Evolutionary conservation across 371 early-diverging fungal genomes (phyloP).

Genomic region (Mucor indicus): DNA sequence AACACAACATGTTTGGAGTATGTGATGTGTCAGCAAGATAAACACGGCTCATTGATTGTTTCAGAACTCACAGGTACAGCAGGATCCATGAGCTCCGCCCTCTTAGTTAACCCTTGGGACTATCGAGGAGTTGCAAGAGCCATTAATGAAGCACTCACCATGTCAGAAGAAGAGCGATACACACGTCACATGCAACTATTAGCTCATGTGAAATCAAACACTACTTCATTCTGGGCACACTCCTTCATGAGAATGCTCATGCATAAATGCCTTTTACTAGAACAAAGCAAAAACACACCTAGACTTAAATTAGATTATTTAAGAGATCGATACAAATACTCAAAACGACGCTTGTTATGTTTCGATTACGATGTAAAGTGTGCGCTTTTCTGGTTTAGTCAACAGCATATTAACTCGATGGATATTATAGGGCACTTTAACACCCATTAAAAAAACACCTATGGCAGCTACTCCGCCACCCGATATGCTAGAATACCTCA

Average conservation of each 20-base stretch:
- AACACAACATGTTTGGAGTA: constrained; percentile 98
- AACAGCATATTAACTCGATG: background rate
- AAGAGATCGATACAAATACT: constrained; percentile 40
- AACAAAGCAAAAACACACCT: constrained; percentile 69
- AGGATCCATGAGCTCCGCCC: constrained; percentile 84
- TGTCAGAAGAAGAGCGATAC: constrained; percentile 78
- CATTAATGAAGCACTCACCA: constrained; percentile 85
- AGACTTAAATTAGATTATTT: constrained; percentile 51
- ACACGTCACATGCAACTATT: constrained; percentile 81
- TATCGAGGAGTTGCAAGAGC: constrained; percentile 90
- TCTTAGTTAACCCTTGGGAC: constrained; percentile 98
- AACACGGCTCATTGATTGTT: constrained; percentile 88
- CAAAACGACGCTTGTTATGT: constrained; percentile 72
- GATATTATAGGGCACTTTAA: constrained; percentile 71
- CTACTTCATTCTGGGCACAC: constrained; percentile 91
- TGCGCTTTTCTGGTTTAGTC: too few relatives aligned
- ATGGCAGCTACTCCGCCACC: constrained; percentile 63
- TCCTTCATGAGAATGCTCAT: constrained; percentile 69
- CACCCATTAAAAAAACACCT: constrained; percentile 70
- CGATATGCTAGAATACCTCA: constrained; percentile 64
- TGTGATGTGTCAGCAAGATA: constrained; percentile 94
- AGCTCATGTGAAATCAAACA: constrained; percentile 85
- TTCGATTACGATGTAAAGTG: constrained; percentile 83
- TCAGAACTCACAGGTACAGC: constrained; percentile 98
- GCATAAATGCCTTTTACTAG: constrained; percentile 39